phyloP scores from a whole-genome alignment of 352 stramenopile genomes.

The Pythium oligandrum region DNA sequence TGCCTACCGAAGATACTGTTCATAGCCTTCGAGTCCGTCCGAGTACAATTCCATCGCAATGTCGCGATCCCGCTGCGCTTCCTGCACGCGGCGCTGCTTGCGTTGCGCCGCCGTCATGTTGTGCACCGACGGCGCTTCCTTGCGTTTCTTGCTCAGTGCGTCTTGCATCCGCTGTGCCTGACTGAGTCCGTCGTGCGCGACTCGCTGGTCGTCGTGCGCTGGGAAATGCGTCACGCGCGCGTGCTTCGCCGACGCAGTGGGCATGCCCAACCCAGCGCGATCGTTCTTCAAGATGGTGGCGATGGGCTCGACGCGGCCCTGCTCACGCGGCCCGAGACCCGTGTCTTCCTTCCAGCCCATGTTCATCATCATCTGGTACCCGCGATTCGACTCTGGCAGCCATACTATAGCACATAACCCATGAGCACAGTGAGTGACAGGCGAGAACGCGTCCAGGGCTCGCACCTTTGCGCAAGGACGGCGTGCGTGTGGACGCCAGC shows the following conservation, averaged over 20 bases:
- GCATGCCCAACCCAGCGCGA: slow-evolving; percentile 31
- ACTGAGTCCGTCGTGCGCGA: too few species aligned
- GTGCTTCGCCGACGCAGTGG: slow-evolving; percentile 2
- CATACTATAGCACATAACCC: slow-evolving; percentile 28
- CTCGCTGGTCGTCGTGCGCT: slow-evolving; percentile 24
- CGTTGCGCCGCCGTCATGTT: slow-evolving; percentile 21
- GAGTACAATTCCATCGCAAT: slow-evolving; percentile 46
- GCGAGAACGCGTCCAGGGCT: too few species aligned
- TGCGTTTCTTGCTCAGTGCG: slow-evolving; percentile 39
- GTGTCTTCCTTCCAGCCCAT: slow-evolving; percentile 52
- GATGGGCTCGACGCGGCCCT: slow-evolving; percentile 41
- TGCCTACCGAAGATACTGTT: slow-evolving; percentile 37
- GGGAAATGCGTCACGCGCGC: slow-evolving; percentile 39
- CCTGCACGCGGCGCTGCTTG: slow-evolving; percentile 35
- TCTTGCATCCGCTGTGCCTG: slow-evolving; percentile 33
- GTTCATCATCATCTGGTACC: slow-evolving; percentile 48
- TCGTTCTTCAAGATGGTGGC: slow-evolving; percentile 52
- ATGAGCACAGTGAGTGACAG: too few species aligned
- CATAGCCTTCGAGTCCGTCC: slow-evolving; percentile 48
- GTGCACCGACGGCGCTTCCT: slow-evolving; percentile 19
- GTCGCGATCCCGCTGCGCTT: slow-evolving; percentile 32
- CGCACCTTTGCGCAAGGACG: slow-evolving; percentile 47
- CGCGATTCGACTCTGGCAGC: slow-evolving; percentile 63
- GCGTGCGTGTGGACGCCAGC: slow-evolving; percentile 36
- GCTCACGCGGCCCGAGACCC: slow-evolving; percentile 27